A percentile compares a stretch with the other conserved stretches of the same genome.
Evolutionary conservation across 208 protist genomes (phyloP).

Genomic region (Crithidia brevicula): DNA sequence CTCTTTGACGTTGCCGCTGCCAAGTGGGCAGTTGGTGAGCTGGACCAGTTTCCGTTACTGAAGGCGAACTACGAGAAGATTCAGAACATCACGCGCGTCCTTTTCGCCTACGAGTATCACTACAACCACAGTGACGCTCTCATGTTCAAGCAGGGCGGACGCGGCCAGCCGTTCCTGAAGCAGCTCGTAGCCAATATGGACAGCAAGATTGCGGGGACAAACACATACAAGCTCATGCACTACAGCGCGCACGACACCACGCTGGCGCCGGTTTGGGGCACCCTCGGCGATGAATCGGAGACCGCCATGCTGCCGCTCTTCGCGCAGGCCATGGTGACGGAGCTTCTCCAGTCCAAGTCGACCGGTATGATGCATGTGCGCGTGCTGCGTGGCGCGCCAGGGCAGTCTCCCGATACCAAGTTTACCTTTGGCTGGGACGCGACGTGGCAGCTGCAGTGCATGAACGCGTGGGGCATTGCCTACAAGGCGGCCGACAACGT

Average conservation of each 20-base stretch:
- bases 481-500: conserved; percentile 51
- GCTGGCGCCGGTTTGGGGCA: conserved; percentile 42
- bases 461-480: conserved; percentile 34
- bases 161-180: conserved; percentile 46
- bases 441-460: conserved; percentile 53
- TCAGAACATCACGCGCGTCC: conserved; percentile 27
- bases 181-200: conserved; percentile 55
- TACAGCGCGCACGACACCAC: conserved; percentile 70
- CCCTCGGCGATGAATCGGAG: conserved; percentile 50
- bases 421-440: conserved; percentile 43
- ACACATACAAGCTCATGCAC: conserved; percentile 58
- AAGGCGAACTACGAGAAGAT: conserved; percentile 44
- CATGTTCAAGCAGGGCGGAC: conserved; percentile 45
- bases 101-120: conserved; percentile 37
- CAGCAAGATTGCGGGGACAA: conserved; percentile 26
- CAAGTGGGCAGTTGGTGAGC: conserved; percentile 32
- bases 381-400: conserved; percentile 51
- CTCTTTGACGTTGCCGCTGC: conserved; percentile 61
- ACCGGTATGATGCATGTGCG: conserved; percentile 40
- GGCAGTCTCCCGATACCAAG: conserved; percentile 42
- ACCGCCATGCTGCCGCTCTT: conserved; percentile 65
- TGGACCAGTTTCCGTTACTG: conserved; percentile 30
- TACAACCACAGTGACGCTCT: conserved; percentile 47
- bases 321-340: conserved; percentile 55
- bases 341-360: conserved; percentile 52